Conservation (phyloP, 306 rosid genomes). For the Sicyos edulis region DNA sequence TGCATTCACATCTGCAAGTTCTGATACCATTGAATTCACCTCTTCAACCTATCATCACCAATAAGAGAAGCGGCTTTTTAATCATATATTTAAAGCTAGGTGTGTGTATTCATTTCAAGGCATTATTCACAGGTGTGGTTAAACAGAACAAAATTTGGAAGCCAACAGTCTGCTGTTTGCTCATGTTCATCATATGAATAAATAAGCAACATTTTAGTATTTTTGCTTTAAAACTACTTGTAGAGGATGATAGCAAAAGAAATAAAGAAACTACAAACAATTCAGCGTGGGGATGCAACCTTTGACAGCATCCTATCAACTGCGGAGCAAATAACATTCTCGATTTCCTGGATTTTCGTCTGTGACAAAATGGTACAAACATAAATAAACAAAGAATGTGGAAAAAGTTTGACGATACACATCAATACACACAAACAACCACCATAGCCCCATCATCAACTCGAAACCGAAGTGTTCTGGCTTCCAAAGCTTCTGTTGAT, state of each 20-base stretch:
- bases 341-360: slow-evolving; percentile 65
- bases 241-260: background rate
- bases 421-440: slow-evolving; percentile 6
- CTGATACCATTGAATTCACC: slow-evolving; percentile 51
- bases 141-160: background rate
- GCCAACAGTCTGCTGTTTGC: too few species aligned
- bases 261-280: background rate
- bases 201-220: too few species aligned
- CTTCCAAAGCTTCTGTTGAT: slow-evolving; percentile 77
- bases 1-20: slow-evolving; percentile 51
- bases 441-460: slow-evolving; percentile 84
- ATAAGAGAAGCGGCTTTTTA: slow-evolving; percentile 16
- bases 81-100: slow-evolving; percentile 1
- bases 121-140: background rate
- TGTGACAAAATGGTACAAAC: slow-evolving; percentile 27
- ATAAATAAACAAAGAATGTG: background rate
- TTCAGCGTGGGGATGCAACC: slow-evolving; percentile 32
- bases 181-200: too few species aligned
- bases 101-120: too few species aligned
- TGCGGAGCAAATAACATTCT: slow-evolving; percentile 83
- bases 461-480: slow-evolving; percentile 96
- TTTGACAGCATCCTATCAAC: slow-evolving; percentile 86
- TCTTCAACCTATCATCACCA: slow-evolving; percentile 54
- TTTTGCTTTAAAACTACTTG: too few species aligned
- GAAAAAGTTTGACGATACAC: slow-evolving; percentile 18